A percentile compares a stretch with the other conserved stretches of the same genome.
phyloP scores from a whole-genome alignment of 2,329 filamentous ascomycete genomes.

The Penicillium sp. region DNA sequence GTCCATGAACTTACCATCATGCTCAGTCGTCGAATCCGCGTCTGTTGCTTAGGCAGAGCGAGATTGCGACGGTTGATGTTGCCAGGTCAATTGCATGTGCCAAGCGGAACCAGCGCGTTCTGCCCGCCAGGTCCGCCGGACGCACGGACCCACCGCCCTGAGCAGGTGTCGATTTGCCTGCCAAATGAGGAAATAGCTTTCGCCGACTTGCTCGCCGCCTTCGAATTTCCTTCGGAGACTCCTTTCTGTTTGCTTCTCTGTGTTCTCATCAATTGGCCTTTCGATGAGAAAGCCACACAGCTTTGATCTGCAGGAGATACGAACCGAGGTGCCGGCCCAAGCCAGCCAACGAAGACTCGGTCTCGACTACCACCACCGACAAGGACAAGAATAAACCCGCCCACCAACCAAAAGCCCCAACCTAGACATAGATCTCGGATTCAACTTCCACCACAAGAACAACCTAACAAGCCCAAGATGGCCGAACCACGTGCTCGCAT shows the following conservation, averaged over 20 bases:
- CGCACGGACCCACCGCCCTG: constrained; percentile 18
- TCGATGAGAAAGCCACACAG: constrained; percentile 23
- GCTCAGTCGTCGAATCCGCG: constrained; percentile 10
- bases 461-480: constrained; percentile 32
- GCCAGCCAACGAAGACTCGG: background rate
- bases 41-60: background rate
- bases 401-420: constrained; percentile 7
- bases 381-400: constrained; percentile 7
- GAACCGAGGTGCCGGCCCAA: constrained; percentile 19
- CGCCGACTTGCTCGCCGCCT: background rate
- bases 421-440: constrained; percentile 2
- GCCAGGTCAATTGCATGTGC: constrained; percentile 6
- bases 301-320: constrained; percentile 26
- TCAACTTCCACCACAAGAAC: constrained; percentile 5
- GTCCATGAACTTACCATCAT: constrained; percentile 31
- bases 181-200: background rate
- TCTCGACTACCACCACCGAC: constrained; percentile 2
- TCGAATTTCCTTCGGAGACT: too few relatives aligned
- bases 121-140: constrained; percentile 23
- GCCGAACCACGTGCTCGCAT: constrained; percentile 75
- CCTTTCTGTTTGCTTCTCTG: too few relatives aligned
- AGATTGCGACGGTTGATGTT: constrained; percentile 3
- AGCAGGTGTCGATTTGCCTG: constrained; percentile 6
- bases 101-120: constrained; percentile 15
- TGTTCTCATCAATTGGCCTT: constrained; percentile 21